These are phyloP conservation scores for Cicer bijugum DNA, from an alignment of 306 rosid genomes.

Conservation along the genomic window DNA sequence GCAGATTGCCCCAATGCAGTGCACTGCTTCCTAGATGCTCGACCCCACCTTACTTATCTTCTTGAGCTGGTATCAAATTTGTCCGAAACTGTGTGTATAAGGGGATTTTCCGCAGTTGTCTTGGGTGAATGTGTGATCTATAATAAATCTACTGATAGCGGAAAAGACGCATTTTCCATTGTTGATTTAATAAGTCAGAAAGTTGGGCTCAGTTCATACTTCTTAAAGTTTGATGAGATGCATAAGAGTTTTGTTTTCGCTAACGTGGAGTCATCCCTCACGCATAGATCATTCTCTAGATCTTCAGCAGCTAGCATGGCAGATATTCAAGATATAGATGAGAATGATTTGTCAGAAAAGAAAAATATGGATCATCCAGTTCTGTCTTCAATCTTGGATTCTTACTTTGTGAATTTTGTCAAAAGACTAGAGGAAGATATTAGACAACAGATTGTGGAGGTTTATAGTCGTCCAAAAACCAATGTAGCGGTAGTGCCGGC, in stretches of 20 bases:
- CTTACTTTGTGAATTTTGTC: slow-evolving; percentile 62
- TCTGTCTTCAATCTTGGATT: slow-evolving; percentile 77
- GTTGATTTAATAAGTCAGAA: slow-evolving; percentile 87
- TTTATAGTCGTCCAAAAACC: slow-evolving; percentile 82
- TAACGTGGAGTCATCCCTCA: slow-evolving; percentile 57
- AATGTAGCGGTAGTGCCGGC: slow-evolving; percentile 93
- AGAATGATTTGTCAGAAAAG: slow-evolving; percentile 57
- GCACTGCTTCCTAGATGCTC: slow-evolving; percentile 87
- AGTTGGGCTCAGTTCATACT: slow-evolving; percentile 83
- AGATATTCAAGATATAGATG: slow-evolving; percentile 74
- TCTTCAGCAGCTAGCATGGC: slow-evolving; percentile 89
- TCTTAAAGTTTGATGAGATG: slow-evolving; percentile 87
- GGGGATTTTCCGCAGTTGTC: slow-evolving; percentile 84
- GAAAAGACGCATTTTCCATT: slow-evolving; percentile 73
- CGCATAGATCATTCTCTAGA: slow-evolving; percentile 66
- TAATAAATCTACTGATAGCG: slow-evolving; percentile 70
- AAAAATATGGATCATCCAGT: slow-evolving; percentile 67
- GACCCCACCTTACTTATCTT: slow-evolving; percentile 85
- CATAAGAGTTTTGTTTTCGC: slow-evolving; percentile 67
- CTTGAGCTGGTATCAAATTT: slow-evolving; percentile 80
- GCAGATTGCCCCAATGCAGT: slow-evolving; percentile 86
- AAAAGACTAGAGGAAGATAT: slow-evolving; percentile 70
- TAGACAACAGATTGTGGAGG: slow-evolving; percentile 78
- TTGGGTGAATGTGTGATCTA: slow-evolving; percentile 94
- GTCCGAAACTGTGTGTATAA: slow-evolving; percentile 68